phyloP scores from a whole-genome alignment of 2,329 filamentous ascomycete genomes.

The Alternaria hordeiaustralica region DNA sequence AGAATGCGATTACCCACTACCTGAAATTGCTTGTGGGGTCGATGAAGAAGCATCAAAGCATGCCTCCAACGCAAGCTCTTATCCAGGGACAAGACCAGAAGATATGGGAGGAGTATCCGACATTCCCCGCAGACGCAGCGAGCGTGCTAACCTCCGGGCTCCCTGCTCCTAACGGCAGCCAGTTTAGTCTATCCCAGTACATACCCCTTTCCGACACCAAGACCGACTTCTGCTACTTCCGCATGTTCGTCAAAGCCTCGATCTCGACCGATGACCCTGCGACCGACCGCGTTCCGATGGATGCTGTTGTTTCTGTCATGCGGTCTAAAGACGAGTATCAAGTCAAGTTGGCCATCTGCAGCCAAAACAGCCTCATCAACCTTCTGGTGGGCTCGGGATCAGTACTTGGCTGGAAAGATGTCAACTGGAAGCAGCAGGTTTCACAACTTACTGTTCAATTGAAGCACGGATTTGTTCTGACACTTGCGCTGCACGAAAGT shows the following conservation, averaged over 20 bases:
- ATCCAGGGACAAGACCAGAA: conserved; percentile 79
- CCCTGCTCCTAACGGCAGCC: conserved; percentile 50
- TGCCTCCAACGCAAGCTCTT: conserved; percentile 70
- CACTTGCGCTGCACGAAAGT: conserved; percentile 73
- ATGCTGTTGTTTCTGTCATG: conserved; percentile 77
- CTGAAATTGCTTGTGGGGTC: conserved; percentile 78
- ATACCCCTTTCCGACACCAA: conserved; percentile 79
- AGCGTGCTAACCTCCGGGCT: conserved; percentile 63
- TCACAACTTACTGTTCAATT: conserved; percentile 72
- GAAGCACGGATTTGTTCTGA: conserved; percentile 76
- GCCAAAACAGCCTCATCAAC: conserved; percentile 79
- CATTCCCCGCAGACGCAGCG: conserved; percentile 73
- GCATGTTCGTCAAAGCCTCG: conserved; percentile 75
- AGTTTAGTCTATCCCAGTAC: conserved; percentile 65
- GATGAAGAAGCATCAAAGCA: conserved; percentile 82
- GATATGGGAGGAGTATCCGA: conserved; percentile 82
- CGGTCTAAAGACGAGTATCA: conserved; percentile 72
- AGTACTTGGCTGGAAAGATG: conserved; percentile 76
- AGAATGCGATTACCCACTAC: conserved; percentile 66
- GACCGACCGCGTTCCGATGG: conserved; percentile 71
- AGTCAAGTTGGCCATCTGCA: conserved; percentile 76
- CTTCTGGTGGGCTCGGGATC: conserved; percentile 74
- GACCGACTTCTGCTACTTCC: conserved; percentile 78
- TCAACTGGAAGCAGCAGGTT: conserved; percentile 76
- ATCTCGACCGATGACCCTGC: conserved; percentile 74